Base-by-base conservation (phyloP, 2,329 filamentous ascomycete genomes). In the Sphaerulina musiva region DNA sequence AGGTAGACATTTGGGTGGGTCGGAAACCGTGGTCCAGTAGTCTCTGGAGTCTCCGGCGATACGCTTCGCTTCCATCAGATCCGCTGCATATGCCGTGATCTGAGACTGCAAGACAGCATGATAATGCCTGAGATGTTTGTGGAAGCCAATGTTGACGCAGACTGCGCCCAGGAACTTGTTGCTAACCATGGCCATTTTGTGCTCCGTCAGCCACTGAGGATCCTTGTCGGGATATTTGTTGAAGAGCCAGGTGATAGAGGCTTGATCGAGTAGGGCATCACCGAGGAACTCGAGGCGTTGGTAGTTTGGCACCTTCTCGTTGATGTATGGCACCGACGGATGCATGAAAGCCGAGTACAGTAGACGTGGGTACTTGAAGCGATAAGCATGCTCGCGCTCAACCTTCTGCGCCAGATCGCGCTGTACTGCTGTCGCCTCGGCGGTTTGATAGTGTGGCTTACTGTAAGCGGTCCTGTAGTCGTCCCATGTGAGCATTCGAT, bases 101-200 rank as follows among this genome's bases (percentile, higher is more conserved):
- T 78, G 76, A 14, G 68, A 59, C 69, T 72, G 64, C 7, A 86
- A 76, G 5, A 77, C 72, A 0, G 82, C 60, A 29, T 73, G 70
- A 54, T 73, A 73, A 52, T 75, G 74, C 2, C 77, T 79, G 12
- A 97, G 73, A 66, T 92, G 84, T 46, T 76, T 80, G 66, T 96
- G 84, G 52, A 97, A 85, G 0, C 81, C 85, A 0, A 97, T 79
- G 46, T 82, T 79, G 2, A 95, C 88, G 55, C 86, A 86, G 2
- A 97, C 76, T 14, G 84, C 88, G 1, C 87, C 89, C 1, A 96
- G 78, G 66, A 97, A 98, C 57, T 91, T 90, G 73, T 98, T 98
- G 50, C 89, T 93, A 0, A 93, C 91, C 88, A 98, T 96, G n/a
- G 91, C 89, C 84, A 95, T 96, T 73, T 97, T 97, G 77, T 97